Conservation (phyloP, 2,329 filamentous ascomycete species). For the Colletotrichum costaricense region DNA sequence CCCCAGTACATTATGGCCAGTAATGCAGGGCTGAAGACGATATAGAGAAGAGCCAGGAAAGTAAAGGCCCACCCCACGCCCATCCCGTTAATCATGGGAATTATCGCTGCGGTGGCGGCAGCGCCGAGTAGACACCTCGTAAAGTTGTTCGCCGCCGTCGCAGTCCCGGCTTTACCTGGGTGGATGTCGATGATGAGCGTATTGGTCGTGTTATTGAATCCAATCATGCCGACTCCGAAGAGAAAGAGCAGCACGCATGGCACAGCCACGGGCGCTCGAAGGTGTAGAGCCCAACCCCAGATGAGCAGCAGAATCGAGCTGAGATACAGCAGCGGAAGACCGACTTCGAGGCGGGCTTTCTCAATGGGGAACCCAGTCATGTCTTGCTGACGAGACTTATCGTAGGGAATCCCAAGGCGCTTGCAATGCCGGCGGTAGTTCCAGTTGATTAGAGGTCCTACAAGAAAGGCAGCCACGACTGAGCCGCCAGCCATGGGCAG, state of each 20-base stretch:
- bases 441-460: conserved; percentile 71
- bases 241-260: conserved; percentile 59
- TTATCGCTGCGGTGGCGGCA: conserved; percentile 60
- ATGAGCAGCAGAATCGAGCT: conserved; percentile 57
- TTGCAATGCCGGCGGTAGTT: conserved; percentile 74
- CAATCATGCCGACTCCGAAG: conserved; percentile 61
- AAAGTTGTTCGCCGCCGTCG: conserved; percentile 68
- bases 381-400: conserved; percentile 63
- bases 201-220: conserved; percentile 64
- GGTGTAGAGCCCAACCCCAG: conserved; percentile 66
- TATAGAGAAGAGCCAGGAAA: conserved; percentile 55
- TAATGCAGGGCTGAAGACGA: conserved; percentile 53
- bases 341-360: conserved; percentile 59
- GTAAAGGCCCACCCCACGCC: conserved; percentile 65
- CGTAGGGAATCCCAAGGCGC: conserved; percentile 62
- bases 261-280: conserved; percentile 54
- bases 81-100: conserved; percentile 62
- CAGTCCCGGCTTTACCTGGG: conserved; percentile 62
- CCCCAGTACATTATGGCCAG: conserved; percentile 55
- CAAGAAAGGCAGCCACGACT: conserved; percentile 55
- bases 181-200: conserved; percentile 68
- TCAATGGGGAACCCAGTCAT: conserved; percentile 63
- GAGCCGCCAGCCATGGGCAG: conserved; percentile 63
- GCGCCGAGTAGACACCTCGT: conserved; percentile 67
- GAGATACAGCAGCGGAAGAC: conserved; percentile 62